Base-by-base conservation (phyloP, 768 basidiomycete species). In the Termitomyces sp. region DNA sequence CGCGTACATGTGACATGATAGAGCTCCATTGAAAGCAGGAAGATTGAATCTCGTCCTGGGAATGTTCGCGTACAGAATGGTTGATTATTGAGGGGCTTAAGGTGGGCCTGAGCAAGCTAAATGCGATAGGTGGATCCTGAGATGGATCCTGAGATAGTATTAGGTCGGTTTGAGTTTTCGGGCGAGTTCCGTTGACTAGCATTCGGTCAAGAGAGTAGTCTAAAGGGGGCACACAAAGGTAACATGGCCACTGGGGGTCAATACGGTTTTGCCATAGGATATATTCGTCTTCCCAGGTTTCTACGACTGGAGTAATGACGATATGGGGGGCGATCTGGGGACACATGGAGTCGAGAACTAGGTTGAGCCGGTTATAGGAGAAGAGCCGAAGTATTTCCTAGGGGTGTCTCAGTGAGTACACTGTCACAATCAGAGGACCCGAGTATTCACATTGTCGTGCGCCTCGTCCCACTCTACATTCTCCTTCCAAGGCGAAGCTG, bases 221-320 rank as follows among this genome's bases (percentile, higher is more conserved):
- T 34, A 63, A 56, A 32, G 67, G 68, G 26, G 75, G 76, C 16
- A 78, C 73, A 46, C 60, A 63, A 34, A 82, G 70, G 57, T 64
- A 65, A 29, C 60, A 60, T 16, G 63, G 48, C 65, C 67, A 72
- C 55, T 80, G 80, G 2, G 64, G 67, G 46, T 69, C 64, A 29
- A 70, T 61, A 53, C 73, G 68, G 60, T 79, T 81, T 14, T 66
- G 62, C 63, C 70, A 72, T 1, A 70, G 68, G 5, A 64, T 67
- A 32, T 64, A 67, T 41, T 69, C 66, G 55, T 75, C 76, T 34
- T 75, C 69, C 61, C 68, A 67, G 2, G 59, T 63, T 44, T 77
- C 72, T 55, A 72, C 68, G 51, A 76, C 74, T 39, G 76, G 74
- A n/a, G 80, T 79, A 46, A 84, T 75, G 50, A 82, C 79, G 54